Evolutionary conservation across 148 eudicot species (phyloP).

Genomic region (Heliosperma pusillum): DNA sequence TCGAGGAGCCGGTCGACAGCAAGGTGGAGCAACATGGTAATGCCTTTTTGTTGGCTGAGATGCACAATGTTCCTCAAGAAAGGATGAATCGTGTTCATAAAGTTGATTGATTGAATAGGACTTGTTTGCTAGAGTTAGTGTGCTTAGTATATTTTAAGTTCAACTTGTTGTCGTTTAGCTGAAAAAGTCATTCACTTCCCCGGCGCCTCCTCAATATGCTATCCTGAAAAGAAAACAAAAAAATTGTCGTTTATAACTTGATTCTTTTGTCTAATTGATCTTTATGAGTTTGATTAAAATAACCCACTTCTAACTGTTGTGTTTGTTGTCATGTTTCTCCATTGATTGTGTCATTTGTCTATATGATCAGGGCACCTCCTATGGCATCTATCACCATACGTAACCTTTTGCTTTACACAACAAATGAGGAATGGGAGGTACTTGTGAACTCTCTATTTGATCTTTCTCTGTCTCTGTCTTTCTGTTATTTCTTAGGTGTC

Average conservation of each 20-base stretch:
- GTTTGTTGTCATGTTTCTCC: background rate
- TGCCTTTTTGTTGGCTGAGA: background rate
- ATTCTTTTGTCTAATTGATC: background rate
- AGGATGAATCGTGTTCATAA: background rate
- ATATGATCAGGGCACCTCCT: conserved; percentile 70
- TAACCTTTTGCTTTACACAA: conserved; percentile 78
- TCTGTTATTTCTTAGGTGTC: background rate
- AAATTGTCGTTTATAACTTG: background rate
- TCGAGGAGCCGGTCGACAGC: conserved; percentile 68
- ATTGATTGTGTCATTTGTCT: background rate
- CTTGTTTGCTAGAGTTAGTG: background rate
- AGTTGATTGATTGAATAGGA: background rate
- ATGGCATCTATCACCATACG: conserved; percentile 95
- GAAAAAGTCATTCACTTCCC: background rate
- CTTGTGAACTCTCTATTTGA: background rate
- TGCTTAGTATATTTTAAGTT: background rate
- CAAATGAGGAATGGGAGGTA: conserved; percentile 91
- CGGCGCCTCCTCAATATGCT: background rate
- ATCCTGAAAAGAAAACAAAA: background rate
- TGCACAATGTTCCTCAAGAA: background rate
- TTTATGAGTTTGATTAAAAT: background rate
- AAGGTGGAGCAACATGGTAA: conserved; percentile 90
- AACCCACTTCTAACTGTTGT: background rate
- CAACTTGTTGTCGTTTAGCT: background rate
- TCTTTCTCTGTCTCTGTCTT: background rate